Base-by-base conservation (phyloP, 2,329 filamentous ascomycete genomes). In the Pseudogymnoascus sp. region DNA sequence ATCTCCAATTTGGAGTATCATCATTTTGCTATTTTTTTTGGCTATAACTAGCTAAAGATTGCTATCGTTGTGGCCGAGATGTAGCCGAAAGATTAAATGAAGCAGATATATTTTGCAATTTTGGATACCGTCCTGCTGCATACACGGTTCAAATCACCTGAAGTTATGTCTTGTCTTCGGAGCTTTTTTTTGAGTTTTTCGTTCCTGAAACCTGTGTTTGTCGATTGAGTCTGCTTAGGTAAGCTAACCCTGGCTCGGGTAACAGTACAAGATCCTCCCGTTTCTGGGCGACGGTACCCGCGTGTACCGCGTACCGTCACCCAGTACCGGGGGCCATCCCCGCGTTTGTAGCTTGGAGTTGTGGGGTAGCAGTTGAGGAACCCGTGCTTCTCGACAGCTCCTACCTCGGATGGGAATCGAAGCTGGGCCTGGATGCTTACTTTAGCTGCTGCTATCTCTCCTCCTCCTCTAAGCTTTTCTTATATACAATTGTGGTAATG, bases 381-480 rank as follows among this genome's bases (percentile, higher is more conserved):
- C 45, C 45, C 23, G 8, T 29, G 14, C 23, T 29, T 4, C 14
- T 54, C 14, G 11, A 10, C 47, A 18, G 10, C 26, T 54, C 47
- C 47, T 54, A 54, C 47, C 47, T 54, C 47, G 47, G 47, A 54
- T 54, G 47, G 47, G 26, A 34, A 18, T 54, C 47, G 8, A 54
- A 34, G 47, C 47, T 54, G 47, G 47, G 47, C 26, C 47, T 54
- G 26, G 47, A 54, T 54, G 26, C n/a, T 31, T 54, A 54, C 47
- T 54, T 54, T 14, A 54, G 26, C 47, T 54, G 47, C 26, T 31
- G 14, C n/a, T 23, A 34, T 54, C 47, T 31, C 47, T 54, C 23
- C 23, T 54, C n/a, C 26, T 31, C 3, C 26, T 34, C 47, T 7
- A 16, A 54, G 2, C 8, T 31, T 14, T 4, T 12, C 26, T 54